Conservation (phyloP, 2,329 filamentous ascomycete genomes). For the Trichoderma brevicompactum region DNA sequence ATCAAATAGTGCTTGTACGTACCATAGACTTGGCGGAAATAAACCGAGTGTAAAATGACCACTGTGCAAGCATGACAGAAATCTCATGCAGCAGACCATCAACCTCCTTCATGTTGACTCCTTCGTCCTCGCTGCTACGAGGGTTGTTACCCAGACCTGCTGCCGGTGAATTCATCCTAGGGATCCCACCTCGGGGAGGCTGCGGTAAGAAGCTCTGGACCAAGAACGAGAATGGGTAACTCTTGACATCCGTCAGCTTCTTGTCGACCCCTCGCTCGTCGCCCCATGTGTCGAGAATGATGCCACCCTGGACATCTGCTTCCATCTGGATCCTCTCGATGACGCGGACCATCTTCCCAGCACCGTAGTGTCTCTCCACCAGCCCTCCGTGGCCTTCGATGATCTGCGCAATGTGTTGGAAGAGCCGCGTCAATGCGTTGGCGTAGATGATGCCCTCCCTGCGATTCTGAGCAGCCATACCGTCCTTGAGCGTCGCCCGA, state of each 20-base stretch:
- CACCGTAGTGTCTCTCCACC: constrained; percentile 91
- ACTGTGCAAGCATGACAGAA: constrained; percentile 87
- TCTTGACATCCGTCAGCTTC: constrained; percentile 92
- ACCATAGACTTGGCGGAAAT: constrained; percentile 84
- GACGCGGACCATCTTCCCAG: constrained; percentile 90
- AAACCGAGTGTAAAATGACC: constrained; percentile 91
- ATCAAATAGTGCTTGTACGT: constrained; percentile 41
- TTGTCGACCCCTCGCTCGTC: constrained; percentile 86
- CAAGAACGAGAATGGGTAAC: constrained; percentile 95
- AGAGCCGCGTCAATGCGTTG: constrained; percentile 85
- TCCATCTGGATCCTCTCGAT: constrained; percentile 92
- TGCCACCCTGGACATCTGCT: constrained; percentile 93
- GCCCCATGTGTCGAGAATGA: constrained; percentile 92
- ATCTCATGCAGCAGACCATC: constrained; percentile 87
- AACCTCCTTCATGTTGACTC: constrained; percentile 95
- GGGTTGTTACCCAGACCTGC: constrained; percentile 57
- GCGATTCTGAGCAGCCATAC: constrained; percentile 49
- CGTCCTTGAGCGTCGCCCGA: constrained; percentile 76
- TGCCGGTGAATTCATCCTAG: constrained; percentile 78
- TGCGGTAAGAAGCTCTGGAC: constrained; percentile 88
- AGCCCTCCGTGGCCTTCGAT: constrained; percentile 88
- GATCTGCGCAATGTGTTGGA: constrained; percentile 97
- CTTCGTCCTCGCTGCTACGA: constrained; percentile 80
- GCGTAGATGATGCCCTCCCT: constrained; percentile 91
- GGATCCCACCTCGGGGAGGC: constrained; percentile 66